A percentile compares a stretch with the other conserved stretches of the same genome.
Conservation (phyloP, 805 yeast genomes). For the Nakazawaea peltata region DNA sequence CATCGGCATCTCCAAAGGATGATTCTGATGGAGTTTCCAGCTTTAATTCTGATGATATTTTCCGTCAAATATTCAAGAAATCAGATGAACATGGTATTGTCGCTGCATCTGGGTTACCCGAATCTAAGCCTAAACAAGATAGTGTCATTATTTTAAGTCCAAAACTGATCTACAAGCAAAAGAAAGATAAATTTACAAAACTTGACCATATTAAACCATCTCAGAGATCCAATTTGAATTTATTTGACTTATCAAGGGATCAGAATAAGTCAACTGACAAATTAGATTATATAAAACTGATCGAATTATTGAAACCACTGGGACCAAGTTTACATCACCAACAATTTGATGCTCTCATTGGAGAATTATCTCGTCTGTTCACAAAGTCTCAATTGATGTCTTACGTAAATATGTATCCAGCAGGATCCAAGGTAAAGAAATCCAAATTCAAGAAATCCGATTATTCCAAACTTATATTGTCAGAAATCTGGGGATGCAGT, state of each 20-base stretch:
- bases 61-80: no score
- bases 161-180: not conserved
- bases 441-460: slow-evolving; percentile 1
- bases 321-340: not conserved
- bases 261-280: no score
- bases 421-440: not conserved
- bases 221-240: no score
- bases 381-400: slow-evolving; percentile 1
- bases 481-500: slow-evolving; percentile 2
- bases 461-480: slow-evolving; percentile 2
- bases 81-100: no score
- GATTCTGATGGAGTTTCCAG: no score
- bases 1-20: no score
- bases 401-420: not conserved
- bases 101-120: no score
- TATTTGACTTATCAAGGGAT: no score
- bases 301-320: slow-evolving; percentile 1
- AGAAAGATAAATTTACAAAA: not conserved
- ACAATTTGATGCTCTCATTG: slow-evolving; percentile 1
- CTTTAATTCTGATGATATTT: no score
- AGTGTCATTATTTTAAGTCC: slow-evolving; percentile 4
- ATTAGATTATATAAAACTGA: slow-evolving; percentile 1
- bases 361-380: slow-evolving; percentile 2
- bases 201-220: no score
- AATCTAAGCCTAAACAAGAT: not conserved